Percentiles rank a stretch among this genome's conserved stretches.
phyloP scores from a whole-genome alignment of 495 filamentous ascomycete genomes.

The Aspergillus egyptiacus region DNA sequence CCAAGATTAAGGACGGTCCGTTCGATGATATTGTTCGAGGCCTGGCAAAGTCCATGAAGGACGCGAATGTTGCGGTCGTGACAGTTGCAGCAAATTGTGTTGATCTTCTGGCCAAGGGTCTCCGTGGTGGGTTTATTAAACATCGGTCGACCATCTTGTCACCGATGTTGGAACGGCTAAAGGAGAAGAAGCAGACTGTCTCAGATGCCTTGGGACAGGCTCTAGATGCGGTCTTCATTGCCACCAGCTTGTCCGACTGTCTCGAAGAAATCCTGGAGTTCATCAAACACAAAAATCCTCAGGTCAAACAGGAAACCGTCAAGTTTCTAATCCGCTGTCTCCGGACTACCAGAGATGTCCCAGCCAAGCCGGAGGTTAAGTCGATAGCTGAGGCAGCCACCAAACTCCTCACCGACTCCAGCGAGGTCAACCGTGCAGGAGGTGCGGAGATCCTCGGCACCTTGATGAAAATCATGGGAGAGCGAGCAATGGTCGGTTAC shows the following conservation, averaged over 20 bases:
- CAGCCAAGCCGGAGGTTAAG: constrained; percentile 74
- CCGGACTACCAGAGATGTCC: constrained; percentile 74
- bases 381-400: constrained; percentile 79
- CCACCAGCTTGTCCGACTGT: constrained; percentile 74
- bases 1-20: constrained; percentile 84
- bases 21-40: constrained; percentile 76
- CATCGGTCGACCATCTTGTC: constrained; percentile 72
- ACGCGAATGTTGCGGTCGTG: constrained; percentile 94
- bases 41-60: constrained; percentile 95
- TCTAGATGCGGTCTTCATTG: constrained; percentile 76
- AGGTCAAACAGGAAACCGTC: constrained; percentile 90
- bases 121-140: constrained; percentile 72
- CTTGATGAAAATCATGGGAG: constrained; percentile 97
- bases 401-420: constrained; percentile 84
- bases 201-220: constrained; percentile 81
- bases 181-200: constrained; percentile 92
- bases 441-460: constrained; percentile 91
- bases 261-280: constrained; percentile 83
- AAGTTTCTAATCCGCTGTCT: constrained; percentile 86
- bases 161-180: constrained; percentile 88
- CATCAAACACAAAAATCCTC: constrained; percentile 90
- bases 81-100: constrained; percentile 92
- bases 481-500: constrained; percentile 91
- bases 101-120: constrained; percentile 82
- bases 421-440: constrained; percentile 74